Base-by-base conservation (phyloP, 192 early-diverging fungal genomes). In the Lobosporangium transversale region DNA sequence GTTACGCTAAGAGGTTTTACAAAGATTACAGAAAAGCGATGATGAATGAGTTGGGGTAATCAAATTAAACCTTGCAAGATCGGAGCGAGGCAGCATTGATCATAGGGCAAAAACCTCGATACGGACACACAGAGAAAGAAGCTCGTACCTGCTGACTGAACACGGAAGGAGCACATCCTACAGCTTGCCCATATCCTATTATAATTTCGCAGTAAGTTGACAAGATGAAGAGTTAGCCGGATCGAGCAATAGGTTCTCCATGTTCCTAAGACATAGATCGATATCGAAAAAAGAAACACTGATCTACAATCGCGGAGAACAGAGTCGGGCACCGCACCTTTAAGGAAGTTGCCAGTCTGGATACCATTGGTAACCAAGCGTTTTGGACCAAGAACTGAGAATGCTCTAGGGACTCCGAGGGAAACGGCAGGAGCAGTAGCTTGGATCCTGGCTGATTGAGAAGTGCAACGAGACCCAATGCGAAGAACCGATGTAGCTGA, bases 101-200 rank as follows among this genome's bases (percentile, higher is more conserved):
- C n/a, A n/a, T n/a, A n/a, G n/a, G n/a, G n/a, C n/a, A n/a, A n/a
- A n/a, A n/a, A n/a, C n/a, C n/a, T n/a, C n/a, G n/a, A n/a, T n/a
- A n/a, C n/a, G 44, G 44, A 50, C 9, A 50, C 2, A 24, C 2
- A 26, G 14, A 24, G 29, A 50, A 50, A 23, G 24, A 50, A 50
- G 29, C 23, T 3, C 8, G 32, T 57, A 76, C 73, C 73, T 76
- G 64, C 48, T 76, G 73, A 50, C 63, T 61, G 40, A 76, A 52
- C 1, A 76, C 59, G 3, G 73, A 54, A 10, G 73, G 64, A 14
- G 73, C 73, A 17, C 64, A 76, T 49, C 73, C 65, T 3, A 62
- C 59, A 51, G 73, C 58, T 31, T 67, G 64, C 7, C 64, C 64
- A 37, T 76, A 57, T 2, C 73, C 73, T 76, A 51, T 11, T 15